phyloP scores from a whole-genome alignment of 768 basidiomycete species.

The Leucosporidium yakuticum region DNA sequence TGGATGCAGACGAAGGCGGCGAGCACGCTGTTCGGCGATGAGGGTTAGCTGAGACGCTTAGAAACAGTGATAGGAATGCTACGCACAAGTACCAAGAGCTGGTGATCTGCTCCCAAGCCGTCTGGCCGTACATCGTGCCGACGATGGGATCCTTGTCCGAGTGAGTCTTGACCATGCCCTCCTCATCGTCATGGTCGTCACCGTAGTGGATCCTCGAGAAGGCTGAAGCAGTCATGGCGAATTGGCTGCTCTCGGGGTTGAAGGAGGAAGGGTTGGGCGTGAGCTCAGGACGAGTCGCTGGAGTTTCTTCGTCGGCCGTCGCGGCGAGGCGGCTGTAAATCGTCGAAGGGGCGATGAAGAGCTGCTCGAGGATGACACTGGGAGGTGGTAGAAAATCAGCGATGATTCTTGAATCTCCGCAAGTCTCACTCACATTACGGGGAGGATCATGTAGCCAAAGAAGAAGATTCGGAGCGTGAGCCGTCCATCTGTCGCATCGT shows the following conservation, averaged over 20 bases:
- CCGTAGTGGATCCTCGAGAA: slow-evolving; percentile 39
- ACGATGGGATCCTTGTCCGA: slow-evolving; percentile 35
- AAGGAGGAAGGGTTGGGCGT: not conserved
- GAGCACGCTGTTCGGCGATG: not conserved
- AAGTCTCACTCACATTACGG: slow-evolving; percentile 15
- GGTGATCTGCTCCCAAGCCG: slow-evolving; percentile 39
- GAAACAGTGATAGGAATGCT: too few species aligned
- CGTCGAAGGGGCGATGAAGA: slow-evolving; percentile 40
- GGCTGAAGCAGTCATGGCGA: slow-evolving; percentile 13
- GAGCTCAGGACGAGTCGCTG: too few species aligned
- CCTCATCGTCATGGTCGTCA: slow-evolving; percentile 31
- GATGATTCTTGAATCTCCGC: not conserved
- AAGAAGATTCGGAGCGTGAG: slow-evolving; percentile 42
- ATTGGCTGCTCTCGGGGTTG: too few species aligned
- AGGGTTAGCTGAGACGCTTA: too few species aligned
- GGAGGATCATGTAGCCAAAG: slow-evolving; percentile 42
- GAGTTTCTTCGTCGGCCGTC: not conserved
- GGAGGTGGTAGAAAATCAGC: too few species aligned
- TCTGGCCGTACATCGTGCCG: slow-evolving; percentile 42
- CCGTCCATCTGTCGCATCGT: slow-evolving; percentile 9
- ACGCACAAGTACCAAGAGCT: slow-evolving; percentile 42
- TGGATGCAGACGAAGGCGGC: not conserved
- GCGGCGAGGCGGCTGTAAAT: slow-evolving; percentile 38
- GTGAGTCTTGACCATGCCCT: slow-evolving; percentile 26
- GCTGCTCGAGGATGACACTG: slow-evolving; percentile 44